Percentiles rank a stretch among this genome's conserved stretches.
These are phyloP conservation scores for Termitomyces sp. DNA, from an alignment of 768 basidiomycete genomes.

Conservation along the genomic window DNA sequence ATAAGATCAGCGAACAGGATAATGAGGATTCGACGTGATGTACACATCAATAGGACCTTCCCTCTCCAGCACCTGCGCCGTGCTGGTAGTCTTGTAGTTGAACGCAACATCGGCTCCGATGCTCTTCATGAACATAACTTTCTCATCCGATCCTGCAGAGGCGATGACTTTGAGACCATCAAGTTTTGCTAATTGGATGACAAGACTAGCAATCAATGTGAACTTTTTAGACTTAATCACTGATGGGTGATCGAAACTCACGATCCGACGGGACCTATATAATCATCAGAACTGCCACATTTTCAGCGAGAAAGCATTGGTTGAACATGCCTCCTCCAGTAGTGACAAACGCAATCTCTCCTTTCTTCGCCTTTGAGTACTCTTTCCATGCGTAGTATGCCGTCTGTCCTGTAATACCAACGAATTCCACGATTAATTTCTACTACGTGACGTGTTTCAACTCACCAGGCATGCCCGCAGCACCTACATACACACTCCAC, in stretches of 20 bases:
- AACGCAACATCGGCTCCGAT: constrained; percentile 68
- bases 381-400: constrained; percentile 38
- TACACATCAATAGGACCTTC: constrained; percentile 50
- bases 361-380: constrained; percentile 33
- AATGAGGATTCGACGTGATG: constrained; percentile 2
- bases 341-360: constrained; percentile 36
- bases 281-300: not conserved
- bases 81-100: constrained; percentile 65
- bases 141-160: constrained; percentile 69
- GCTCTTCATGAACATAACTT: constrained; percentile 55
- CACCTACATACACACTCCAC: constrained; percentile 45
- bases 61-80: constrained; percentile 43
- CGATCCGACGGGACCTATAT: constrained; percentile 42
- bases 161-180: constrained; percentile 65
- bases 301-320: not conserved
- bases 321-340: constrained; percentile 29
- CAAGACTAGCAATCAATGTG: constrained; percentile 24
- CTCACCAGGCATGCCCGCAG: constrained; percentile 51
- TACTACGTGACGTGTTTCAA: not conserved
- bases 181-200: constrained; percentile 46
- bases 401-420: constrained; percentile 25
- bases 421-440: not conserved
- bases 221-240: not conserved
- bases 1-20: not conserved
- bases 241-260: not conserved